Evolutionary conservation across 306 rosid species (phyloP).

Genomic region (Prunus campanulata): DNA sequence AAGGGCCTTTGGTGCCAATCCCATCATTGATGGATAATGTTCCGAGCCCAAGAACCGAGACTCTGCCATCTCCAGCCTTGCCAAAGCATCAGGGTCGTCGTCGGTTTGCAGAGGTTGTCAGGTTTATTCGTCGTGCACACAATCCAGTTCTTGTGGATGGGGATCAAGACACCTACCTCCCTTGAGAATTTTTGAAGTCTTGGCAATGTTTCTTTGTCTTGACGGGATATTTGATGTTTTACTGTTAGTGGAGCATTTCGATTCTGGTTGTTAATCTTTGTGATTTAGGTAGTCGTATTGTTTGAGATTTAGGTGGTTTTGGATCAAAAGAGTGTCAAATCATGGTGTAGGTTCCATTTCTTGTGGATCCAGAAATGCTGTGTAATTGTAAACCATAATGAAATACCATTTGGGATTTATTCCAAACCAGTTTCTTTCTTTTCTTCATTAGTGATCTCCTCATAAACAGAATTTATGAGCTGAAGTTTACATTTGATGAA

Average conservation of each 20-base stretch:
- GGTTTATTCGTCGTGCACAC: constrained; percentile 12
- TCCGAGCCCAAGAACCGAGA: background rate
- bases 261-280: background rate
- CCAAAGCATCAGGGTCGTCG: background rate
- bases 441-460: background rate
- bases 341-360: background rate
- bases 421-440: background rate
- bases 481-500: background rate
- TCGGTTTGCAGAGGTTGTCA: background rate
- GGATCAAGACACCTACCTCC: background rate
- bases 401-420: background rate
- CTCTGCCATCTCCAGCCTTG: background rate
- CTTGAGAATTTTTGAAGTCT: background rate
- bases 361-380: background rate
- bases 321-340: too few species aligned
- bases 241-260: too few species aligned
- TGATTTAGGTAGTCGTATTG: background rate
- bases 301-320: too few species aligned
- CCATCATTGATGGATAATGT: background rate
- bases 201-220: background rate
- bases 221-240: too few species aligned
- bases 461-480: too few species aligned
- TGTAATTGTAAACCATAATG: constrained; percentile 1
- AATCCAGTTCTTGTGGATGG: background rate
- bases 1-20: constrained; percentile 7